Base-by-base conservation (phyloP, 176 grass and related monocot species). In the Tillandsia leiboldiana region DNA sequence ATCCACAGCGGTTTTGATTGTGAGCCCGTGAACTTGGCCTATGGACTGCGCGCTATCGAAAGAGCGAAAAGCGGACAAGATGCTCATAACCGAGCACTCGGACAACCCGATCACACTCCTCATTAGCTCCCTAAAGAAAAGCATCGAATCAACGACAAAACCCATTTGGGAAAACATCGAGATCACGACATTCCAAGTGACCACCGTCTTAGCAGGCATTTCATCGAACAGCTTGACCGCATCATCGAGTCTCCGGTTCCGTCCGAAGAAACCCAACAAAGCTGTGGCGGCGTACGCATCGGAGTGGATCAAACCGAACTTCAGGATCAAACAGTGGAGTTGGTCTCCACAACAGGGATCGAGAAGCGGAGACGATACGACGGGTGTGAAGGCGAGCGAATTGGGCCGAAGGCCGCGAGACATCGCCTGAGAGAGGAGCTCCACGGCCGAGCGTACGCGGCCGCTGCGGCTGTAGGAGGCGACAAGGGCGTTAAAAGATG, bases 131-230 rank as follows among this genome's bases (percentile, higher is more conserved):
- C 79, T 83, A 73, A 91, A 96, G 69, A 69, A 88, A 20, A 64
- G 26, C 20, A 80, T 1, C 5, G 85, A 86, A 20, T 82, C 77
- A 6, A 61, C 12, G 8, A 58, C 27, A 49, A 49, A 76, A 22
- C 80, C 83, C 59, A 73, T 9, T 47, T 63, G 87, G 12, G 53
- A 63, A 49, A 88, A 88, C 10, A 68, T 82, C 4, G 77, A 73
- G 65, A 86, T 74, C 29, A 91, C 77, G 3, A 73, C 87, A 66
- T 89, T 91, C 88, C 92, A 91, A 65, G 85, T 88, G 73, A 87
- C 73, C 42, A 88, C 77, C 26, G 69, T 96, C 77, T 74, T 76
- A 0, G 64, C 50, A 0, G 81, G 70, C 85, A 91, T 96, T 91
- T 91, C 85, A 15, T 15, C 83, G 48, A 91, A 84, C 83, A 91